A percentile compares a stretch with the other conserved stretches of the same genome.
These are phyloP conservation scores for Plasmopara muralis DNA, from an alignment of 352 stramenopile species.

Conservation along the genomic window DNA sequence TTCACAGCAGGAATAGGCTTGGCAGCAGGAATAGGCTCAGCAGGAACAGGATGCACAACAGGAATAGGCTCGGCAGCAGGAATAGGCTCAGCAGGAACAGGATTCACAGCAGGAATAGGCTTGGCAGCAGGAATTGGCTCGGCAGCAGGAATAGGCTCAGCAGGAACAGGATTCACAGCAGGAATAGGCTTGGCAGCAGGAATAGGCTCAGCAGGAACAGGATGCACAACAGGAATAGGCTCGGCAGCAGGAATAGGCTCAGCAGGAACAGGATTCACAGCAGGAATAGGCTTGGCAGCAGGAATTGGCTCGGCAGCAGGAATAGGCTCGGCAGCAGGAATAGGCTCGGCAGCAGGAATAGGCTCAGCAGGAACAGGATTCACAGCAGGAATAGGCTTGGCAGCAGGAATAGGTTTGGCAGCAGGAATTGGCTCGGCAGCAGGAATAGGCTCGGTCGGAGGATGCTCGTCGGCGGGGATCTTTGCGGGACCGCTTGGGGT, in stretches of 20 bases:
- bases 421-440: neutral
- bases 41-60: too few relatives aligned
- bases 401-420: neutral
- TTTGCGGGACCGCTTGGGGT: neutral
- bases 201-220: neutral
- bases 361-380: neutral
- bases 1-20: neutral
- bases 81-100: neutral
- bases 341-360: neutral
- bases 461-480: slow-evolving; percentile 5
- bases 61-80: neutral
- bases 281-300: neutral
- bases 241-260: neutral
- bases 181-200: neutral
- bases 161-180: neutral
- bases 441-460: neutral
- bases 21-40: neutral
- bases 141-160: slow-evolving; percentile 1
- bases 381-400: neutral
- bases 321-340: neutral
- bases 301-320: neutral
- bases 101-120: neutral
- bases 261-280: too few relatives aligned
- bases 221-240: neutral
- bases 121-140: slow-evolving; percentile 1